Percentiles rank a stretch among this genome's conserved stretches.
Evolutionary conservation across 2,329 filamentous ascomycete genomes (phyloP).

Genomic region (Biscogniauxia sp.): DNA sequence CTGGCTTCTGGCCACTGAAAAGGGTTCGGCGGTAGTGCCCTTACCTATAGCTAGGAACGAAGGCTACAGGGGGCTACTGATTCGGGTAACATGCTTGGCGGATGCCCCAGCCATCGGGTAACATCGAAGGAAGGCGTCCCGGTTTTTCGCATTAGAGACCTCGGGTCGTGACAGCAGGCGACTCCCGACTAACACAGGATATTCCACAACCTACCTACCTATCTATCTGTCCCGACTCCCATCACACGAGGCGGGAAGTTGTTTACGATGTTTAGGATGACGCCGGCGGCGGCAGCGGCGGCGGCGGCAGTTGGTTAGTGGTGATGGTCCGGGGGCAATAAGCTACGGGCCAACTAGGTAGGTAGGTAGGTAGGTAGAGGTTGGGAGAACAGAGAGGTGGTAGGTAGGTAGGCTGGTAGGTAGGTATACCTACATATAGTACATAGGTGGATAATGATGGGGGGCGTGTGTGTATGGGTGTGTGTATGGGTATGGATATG

Average conservation of each 20-base stretch:
- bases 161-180: neutral
- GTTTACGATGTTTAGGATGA: neutral
- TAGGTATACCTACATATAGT: too few relatives aligned
- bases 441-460: too few relatives aligned
- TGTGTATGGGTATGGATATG: neutral
- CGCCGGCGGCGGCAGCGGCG: too few relatives aligned
- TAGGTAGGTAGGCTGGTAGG: too few relatives aligned
- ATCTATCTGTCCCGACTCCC: neutral
- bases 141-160: neutral
- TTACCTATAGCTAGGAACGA: neutral
- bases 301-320: too few relatives aligned
- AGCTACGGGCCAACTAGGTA: neutral
- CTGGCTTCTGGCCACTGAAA: neutral
- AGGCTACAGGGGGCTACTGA: neutral
- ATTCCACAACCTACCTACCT: neutral
- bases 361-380: too few relatives aligned
- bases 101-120: conserved; percentile 2
- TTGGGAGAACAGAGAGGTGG: neutral
- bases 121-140: neutral
- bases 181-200: neutral
- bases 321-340: neutral
- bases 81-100: conserved; percentile 3
- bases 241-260: neutral
- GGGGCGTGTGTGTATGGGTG: neutral
- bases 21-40: neutral